Conservation (phyloP, 1,139 yeast genomes). For the Yamadazyma mexicana region DNA sequence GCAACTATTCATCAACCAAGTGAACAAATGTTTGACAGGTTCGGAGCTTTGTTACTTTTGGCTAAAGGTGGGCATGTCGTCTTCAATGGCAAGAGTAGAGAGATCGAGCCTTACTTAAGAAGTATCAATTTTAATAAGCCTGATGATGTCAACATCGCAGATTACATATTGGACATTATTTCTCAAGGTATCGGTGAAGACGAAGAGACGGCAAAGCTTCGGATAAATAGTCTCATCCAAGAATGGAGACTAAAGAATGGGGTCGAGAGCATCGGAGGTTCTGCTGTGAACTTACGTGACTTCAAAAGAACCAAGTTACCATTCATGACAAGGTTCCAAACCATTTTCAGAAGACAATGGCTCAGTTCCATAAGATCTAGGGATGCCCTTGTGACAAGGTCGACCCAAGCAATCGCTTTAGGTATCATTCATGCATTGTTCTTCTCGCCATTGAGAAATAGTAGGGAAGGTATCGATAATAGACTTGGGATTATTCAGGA, state of each 20-base stretch:
- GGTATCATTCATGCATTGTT: slow-evolving; percentile 68
- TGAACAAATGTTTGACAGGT: slow-evolving; percentile 57
- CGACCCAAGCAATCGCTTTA: slow-evolving; percentile 65
- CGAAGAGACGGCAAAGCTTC: slow-evolving; percentile 23
- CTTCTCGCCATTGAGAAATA: slow-evolving; percentile 66
- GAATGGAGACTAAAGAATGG: slow-evolving; percentile 30
- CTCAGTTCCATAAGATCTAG: slow-evolving; percentile 57
- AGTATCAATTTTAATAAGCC: slow-evolving; percentile 56
- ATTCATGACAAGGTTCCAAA: slow-evolving; percentile 24
- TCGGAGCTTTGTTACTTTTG: slow-evolving; percentile 66
- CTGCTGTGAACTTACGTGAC: slow-evolving; percentile 19
- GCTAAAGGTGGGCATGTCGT: slow-evolving; percentile 75
- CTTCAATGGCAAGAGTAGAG: slow-evolving; percentile 51
- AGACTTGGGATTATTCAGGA: slow-evolving; percentile 79
- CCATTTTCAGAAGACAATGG: slow-evolving; percentile 35
- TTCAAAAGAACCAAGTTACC: slow-evolving; percentile 25
- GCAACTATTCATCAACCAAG: slow-evolving; percentile 87
- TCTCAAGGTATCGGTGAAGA: slow-evolving; percentile 46
- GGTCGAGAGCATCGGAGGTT: slow-evolving; percentile 5
- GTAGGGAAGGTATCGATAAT: slow-evolving; percentile 58
- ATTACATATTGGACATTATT: slow-evolving; percentile 68
- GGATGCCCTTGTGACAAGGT: slow-evolving; percentile 64
- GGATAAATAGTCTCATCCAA: slow-evolving; percentile 37
- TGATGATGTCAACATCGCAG: slow-evolving; percentile 65
- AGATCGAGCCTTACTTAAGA: slow-evolving; percentile 45